phyloP scores from a whole-genome alignment of 108 stramenopile species.

The Chaetoceros muelleri region DNA sequence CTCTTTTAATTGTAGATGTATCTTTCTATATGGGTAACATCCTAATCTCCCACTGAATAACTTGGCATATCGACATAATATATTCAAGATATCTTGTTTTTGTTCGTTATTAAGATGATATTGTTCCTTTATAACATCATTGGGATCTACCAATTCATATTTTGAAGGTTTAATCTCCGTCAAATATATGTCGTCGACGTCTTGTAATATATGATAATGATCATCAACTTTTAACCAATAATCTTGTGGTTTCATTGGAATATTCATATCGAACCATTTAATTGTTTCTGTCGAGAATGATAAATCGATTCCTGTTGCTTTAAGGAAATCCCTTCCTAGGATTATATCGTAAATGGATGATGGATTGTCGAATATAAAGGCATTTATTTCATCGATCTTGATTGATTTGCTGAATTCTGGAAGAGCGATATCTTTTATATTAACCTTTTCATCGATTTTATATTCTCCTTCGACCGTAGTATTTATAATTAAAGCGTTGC shows the following conservation, averaged over 20 bases:
- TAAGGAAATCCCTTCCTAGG: conserved; percentile 4
- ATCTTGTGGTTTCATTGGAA: conserved; percentile 1
- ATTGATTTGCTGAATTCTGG: not conserved
- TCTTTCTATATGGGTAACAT: conserved; percentile 14
- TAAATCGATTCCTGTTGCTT: not conserved
- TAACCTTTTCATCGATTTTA: not conserved
- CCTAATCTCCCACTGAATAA: conserved; percentile 26
- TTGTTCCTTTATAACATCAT: not conserved
- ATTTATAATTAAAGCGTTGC: too few relatives aligned
- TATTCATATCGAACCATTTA: not conserved
- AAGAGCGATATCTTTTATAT: not conserved
- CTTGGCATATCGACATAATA: not conserved
- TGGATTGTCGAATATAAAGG: not conserved
- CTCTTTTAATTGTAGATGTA: conserved; percentile 14
- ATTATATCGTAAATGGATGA: conserved; percentile 1
- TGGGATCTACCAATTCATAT: conserved; percentile 8
- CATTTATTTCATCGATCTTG: not conserved
- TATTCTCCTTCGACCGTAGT: too few relatives aligned
- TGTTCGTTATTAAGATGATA: not conserved
- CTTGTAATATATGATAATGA: not conserved
- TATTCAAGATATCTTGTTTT: not conserved
- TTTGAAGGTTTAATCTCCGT: conserved; percentile 16
- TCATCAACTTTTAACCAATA: not conserved
- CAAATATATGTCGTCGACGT: conserved; percentile 1
- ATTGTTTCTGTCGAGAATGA: not conserved